Base-by-base conservation (phyloP, 257 asterid species). In the Linaria vulgaris region DNA sequence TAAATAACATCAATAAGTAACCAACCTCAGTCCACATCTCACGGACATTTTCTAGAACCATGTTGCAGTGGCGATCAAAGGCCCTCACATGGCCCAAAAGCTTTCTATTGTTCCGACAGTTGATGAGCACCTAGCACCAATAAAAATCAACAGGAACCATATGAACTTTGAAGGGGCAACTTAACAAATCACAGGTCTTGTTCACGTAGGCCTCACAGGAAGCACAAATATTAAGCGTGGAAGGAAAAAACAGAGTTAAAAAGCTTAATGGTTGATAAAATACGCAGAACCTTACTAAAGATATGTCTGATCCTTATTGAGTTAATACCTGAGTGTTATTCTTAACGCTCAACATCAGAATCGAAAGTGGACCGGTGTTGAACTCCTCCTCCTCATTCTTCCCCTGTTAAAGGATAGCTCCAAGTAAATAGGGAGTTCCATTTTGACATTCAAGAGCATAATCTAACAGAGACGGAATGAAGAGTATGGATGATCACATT, bases 331-430 rank as follows among this genome's bases (percentile, higher is more conserved):
- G 86, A 0, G 91, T 84, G 82, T 84, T 84, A 69, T 84, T 84
- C 71, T 80, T 84, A 22, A 84, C 88, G 79, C 88, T 84, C 88
- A 82, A 72, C 86, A 79, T 82, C 62, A 84, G 52, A 58, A 91
- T 80, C 67, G 96, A 88, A 24, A 91, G 90, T 16, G 98, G 98
- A 30, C 98, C 96, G 1, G 98, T 91, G 82, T 83, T 91, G 83
- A 91, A 91, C 78, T 91, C 94, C 82, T 91, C 98, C 60, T 91
- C 96, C 82, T 91, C 98, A 46, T 78, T 83, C 74, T 83, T 85
- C 3, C n/a, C 68, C 88, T 86, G 85, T 2, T 3, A 30, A 22
- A 52, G 61, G 61, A 53, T 73, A 61, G 59, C 46, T n/a, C 11
- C 41, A 59, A 6, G 58, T 68, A 21, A 64, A 59, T 27, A 3